Percentiles rank a stretch among this genome's conserved stretches.
Conservation (phyloP, 2,329 filamentous ascomycete species). For the Fusarium nelsonii region DNA sequence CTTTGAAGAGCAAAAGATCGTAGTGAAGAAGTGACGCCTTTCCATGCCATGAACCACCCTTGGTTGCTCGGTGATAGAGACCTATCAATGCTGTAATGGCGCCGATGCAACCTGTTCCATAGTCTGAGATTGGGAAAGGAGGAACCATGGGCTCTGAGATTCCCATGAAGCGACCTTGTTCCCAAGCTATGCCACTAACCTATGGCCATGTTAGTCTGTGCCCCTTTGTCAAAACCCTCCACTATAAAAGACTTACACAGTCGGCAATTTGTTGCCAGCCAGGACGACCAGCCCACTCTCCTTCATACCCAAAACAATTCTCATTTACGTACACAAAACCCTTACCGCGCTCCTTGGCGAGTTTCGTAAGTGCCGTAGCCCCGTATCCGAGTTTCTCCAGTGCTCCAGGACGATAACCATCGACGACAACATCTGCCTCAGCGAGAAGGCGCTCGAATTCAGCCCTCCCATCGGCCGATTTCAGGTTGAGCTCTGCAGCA, state of each 20-base stretch:
- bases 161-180: constrained; percentile 72
- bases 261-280: constrained; percentile 82
- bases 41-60: constrained; percentile 75
- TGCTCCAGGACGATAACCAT: constrained; percentile 77
- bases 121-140: constrained; percentile 73
- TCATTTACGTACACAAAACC: constrained; percentile 77
- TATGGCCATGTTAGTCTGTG: constrained; percentile 38
- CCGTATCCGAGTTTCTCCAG: constrained; percentile 74
- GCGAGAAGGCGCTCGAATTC: constrained; percentile 70
- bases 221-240: accelerated
- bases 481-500: constrained; percentile 72
- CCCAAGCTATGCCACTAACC: constrained; percentile 70
- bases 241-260: constrained; percentile 55
- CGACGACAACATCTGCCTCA: constrained; percentile 73
- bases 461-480: constrained; percentile 63
- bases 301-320: constrained; percentile 74
- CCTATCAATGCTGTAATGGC: constrained; percentile 75
- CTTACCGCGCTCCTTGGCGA: constrained; percentile 67
- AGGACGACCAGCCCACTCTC: constrained; percentile 71
- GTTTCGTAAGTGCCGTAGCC: constrained; percentile 63
- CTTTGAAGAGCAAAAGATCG: constrained; percentile 72
- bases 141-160: constrained; percentile 73
- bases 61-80: constrained; percentile 70
- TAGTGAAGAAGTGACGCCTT: constrained; percentile 75
- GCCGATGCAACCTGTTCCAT: constrained; percentile 79